Evolutionary conservation across 495 filamentous ascomycete genomes (phyloP).

Genomic region (Aspergillus ostianus): DNA sequence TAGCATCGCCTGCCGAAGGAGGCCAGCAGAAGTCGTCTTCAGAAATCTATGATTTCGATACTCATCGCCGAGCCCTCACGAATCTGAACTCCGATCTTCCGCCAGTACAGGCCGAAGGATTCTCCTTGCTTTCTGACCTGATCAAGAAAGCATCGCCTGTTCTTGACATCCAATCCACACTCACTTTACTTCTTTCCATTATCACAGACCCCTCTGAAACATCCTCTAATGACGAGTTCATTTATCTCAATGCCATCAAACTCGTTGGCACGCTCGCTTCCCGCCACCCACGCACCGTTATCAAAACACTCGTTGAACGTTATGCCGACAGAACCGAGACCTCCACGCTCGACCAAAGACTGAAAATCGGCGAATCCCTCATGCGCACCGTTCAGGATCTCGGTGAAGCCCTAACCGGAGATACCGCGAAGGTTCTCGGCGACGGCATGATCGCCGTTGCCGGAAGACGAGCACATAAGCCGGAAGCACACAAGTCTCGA

Average conservation of each 20-base stretch:
- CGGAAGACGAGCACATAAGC: conserved; percentile 57
- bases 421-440: conserved; percentile 52
- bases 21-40: conserved; percentile 36
- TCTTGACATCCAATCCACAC: conserved; percentile 67
- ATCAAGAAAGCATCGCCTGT: conserved; percentile 61
- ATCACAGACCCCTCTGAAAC: conserved; percentile 52
- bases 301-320: conserved; percentile 63
- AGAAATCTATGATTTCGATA: conserved; percentile 64
- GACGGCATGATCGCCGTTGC: conserved; percentile 66
- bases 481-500: conserved; percentile 53
- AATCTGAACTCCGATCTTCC: conserved; percentile 75
- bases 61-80: conserved; percentile 65
- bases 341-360: conserved; percentile 59
- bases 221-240: conserved; percentile 61
- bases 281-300: conserved; percentile 62
- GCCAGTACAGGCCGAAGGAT: conserved; percentile 75
- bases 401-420: conserved; percentile 58
- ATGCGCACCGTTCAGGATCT: conserved; percentile 67
- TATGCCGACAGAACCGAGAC: conserved; percentile 65
- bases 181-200: conserved; percentile 64
- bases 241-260: conserved; percentile 70
- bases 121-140: conserved; percentile 65
- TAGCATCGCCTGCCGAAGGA: conserved; percentile 52
- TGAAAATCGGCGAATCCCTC: conserved; percentile 72
- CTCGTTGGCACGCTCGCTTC: conserved; percentile 64